A percentile compares a stretch with the other conserved stretches of the same genome.
These are phyloP conservation scores for Chaetoscypha palmicola DNA, from an alignment of 2,329 filamentous ascomycete genomes.

Conservation along the genomic window DNA sequence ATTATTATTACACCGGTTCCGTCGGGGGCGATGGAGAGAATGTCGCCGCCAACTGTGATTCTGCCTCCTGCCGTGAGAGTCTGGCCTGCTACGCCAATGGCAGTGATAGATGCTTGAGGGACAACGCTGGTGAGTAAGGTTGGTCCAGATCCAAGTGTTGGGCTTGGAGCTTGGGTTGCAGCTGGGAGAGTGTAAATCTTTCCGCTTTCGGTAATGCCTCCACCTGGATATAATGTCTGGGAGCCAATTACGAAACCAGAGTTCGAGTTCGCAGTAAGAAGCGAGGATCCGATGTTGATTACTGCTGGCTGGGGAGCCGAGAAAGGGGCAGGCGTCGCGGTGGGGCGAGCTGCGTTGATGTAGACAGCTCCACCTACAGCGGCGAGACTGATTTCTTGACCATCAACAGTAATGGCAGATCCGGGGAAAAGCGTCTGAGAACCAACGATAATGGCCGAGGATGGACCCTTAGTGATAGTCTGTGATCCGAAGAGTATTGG, in stretches of 20 bases:
- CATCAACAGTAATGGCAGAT: constrained; percentile 20
- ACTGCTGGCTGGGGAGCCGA: constrained; percentile 9
- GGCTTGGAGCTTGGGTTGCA: constrained; percentile 5
- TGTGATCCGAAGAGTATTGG: constrained; percentile 20
- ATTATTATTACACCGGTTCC: constrained; percentile 22
- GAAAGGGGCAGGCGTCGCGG: constrained; percentile 6
- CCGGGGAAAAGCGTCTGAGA: constrained; percentile 22
- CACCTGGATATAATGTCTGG: constrained; percentile 14
- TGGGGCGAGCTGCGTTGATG: constrained; percentile 14
- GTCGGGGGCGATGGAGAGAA: constrained; percentile 21
- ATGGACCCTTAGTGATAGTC: constrained; percentile 15
- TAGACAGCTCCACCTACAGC: constrained; percentile 18
- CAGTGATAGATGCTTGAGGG: constrained; percentile 7
- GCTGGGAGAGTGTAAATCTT: constrained; percentile 15
- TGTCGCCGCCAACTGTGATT: constrained; percentile 26
- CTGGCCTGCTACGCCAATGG: constrained; percentile 21
- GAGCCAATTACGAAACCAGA: constrained; percentile 15
- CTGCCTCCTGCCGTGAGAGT: constrained; percentile 24
- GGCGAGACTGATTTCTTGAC: constrained; percentile 19
- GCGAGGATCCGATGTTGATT: constrained; percentile 17
- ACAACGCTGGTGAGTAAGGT: constrained; percentile 5
- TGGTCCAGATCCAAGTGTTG: background rate
- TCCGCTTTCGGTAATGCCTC: constrained; percentile 13
- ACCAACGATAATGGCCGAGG: constrained; percentile 19
- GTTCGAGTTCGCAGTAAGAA: constrained; percentile 17